Evolutionary conservation across 192 early-diverging fungal species (phyloP), one percentile per base, ranked within the genome.

Genomic region (Coemansia umbellata): DNA sequence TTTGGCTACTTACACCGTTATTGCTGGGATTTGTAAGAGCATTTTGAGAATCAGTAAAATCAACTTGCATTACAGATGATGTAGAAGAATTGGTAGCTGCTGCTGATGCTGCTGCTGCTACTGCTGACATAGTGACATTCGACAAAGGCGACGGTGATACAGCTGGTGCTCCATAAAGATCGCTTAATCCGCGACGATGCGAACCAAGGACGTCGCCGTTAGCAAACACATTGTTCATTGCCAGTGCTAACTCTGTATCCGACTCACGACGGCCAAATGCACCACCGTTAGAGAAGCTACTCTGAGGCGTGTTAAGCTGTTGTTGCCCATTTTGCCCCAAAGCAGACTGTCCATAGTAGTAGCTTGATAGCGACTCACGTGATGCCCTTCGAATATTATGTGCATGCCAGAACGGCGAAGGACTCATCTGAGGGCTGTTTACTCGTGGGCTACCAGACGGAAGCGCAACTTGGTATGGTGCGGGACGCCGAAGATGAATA

Each of bases 221-320:
- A 15, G 58, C 61, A 65, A 76, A 76, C 14, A 62, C 73, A 30
- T 51, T 57, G 44, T 76, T 68, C 73, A 76, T 76, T 0, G 73
- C 73, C 53, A 76, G 57, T 21, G 73, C 73, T 43, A 76, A 58
- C 53, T 76, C 73, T 0, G 58, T 66, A 31, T 76, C 73, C 7
- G 73, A 76, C 43, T 76, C 73, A n/a, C 73, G 60, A 15, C 73
- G 60, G 13, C 41, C 58, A 44, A 55, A 53, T 28, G 37, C 36
- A 8, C 30, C 36, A 8, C 30, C 52, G 2, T 36, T 43, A 7
- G 64, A 52, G 37, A 55, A 13, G 17, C 27, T 45, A 19, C 14
- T 24, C 21, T 45, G 43, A 15, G 43, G 28, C 28, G 10, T n/a
- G n/a, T 22, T 35, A 24, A 27, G 51, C 31, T 13, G 51, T 37